These are phyloP conservation scores for Paramecium caudatum DNA, from an alignment of 73 alveolate species.

Conservation along the genomic window DNA sequence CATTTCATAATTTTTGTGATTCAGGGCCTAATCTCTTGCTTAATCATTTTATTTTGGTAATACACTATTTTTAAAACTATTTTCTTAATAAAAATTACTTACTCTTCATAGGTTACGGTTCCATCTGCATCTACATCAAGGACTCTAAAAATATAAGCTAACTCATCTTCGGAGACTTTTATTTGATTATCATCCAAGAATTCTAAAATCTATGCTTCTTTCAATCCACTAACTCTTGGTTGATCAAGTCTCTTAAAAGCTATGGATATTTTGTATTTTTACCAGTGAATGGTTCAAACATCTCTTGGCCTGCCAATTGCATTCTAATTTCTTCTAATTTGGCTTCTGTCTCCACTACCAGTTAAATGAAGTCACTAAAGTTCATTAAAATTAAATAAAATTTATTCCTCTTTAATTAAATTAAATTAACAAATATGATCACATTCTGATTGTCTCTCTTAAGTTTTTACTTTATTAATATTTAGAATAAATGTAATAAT, in stretches of 20 bases:
- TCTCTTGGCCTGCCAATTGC: neutral
- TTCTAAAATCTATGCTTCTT: neutral
- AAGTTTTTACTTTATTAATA: too few species aligned
- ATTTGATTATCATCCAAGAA: neutral
- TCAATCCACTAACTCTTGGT: constrained; percentile 19
- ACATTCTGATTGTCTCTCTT: too few species aligned
- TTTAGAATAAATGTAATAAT: too few species aligned
- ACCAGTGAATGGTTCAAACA: constrained; percentile 52
- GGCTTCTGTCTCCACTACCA: neutral
- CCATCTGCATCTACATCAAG: neutral
- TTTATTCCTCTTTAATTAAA: too few species aligned
- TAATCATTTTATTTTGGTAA: constrained; percentile 2
- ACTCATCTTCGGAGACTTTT: neutral
- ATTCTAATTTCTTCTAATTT: constrained; percentile 23
- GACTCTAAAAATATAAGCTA: constrained; percentile 7
- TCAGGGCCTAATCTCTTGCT: neutral
- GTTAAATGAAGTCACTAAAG: constrained; percentile 26
- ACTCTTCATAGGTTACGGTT: neutral
- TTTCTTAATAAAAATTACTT: neutral
- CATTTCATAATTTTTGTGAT: constrained; percentile 30
- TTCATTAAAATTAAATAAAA: constrained; percentile 13
- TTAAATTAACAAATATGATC: too few species aligned
- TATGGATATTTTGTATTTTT: neutral
- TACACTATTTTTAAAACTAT: neutral
- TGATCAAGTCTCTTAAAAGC: constrained; percentile 58